Evolutionary conservation across 495 filamentous ascomycete species (phyloP).

Genomic region (Daldinia childiae): DNA sequence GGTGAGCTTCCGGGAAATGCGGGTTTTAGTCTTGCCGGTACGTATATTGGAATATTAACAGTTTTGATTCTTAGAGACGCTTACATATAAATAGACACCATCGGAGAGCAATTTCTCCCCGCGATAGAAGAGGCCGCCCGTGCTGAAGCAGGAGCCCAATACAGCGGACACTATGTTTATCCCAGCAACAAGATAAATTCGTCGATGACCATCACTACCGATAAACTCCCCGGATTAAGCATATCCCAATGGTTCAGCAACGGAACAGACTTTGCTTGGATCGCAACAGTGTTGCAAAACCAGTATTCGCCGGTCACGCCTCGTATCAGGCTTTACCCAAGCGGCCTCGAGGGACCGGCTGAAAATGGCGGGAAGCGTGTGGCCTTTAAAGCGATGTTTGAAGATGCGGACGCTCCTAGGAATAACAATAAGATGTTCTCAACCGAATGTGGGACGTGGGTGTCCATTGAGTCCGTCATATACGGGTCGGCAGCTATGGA

Average conservation of each 20-base stretch:
- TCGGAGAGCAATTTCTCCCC: conserved; percentile 49
- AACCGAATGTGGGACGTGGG: conserved; percentile 47
- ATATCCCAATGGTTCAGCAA: conserved; percentile 63
- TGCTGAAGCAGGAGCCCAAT: conserved; percentile 49
- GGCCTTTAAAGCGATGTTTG: conserved; percentile 56
- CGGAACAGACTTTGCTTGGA: conserved; percentile 55
- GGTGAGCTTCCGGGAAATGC: conserved; percentile 51
- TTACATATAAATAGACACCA: conserved; percentile 38
- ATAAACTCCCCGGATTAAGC: conserved; percentile 55
- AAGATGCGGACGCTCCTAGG: conserved; percentile 47
- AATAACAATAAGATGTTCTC: conserved; percentile 45
- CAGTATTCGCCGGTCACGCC: conserved; percentile 42
- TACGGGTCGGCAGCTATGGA: conserved; percentile 45
- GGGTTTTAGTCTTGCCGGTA: conserved; percentile 49
- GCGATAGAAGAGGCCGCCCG: conserved; percentile 51
- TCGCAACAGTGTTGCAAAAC: conserved; percentile 45
- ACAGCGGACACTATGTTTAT: conserved; percentile 53
- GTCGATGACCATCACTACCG: conserved; percentile 54
- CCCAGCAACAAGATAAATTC: conserved; percentile 48
- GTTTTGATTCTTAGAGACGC: background rate
- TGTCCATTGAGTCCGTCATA: conserved; percentile 42
- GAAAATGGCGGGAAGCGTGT: conserved; percentile 47
- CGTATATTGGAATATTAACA: background rate
- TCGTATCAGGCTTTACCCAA: conserved; percentile 56
- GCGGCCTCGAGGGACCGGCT: conserved; percentile 47